Evolutionary conservation across 768 basidiomycete species (phyloP), one percentile per base, ranked within the genome.

Genomic region (Xerocomus brunneocitrinus): DNA sequence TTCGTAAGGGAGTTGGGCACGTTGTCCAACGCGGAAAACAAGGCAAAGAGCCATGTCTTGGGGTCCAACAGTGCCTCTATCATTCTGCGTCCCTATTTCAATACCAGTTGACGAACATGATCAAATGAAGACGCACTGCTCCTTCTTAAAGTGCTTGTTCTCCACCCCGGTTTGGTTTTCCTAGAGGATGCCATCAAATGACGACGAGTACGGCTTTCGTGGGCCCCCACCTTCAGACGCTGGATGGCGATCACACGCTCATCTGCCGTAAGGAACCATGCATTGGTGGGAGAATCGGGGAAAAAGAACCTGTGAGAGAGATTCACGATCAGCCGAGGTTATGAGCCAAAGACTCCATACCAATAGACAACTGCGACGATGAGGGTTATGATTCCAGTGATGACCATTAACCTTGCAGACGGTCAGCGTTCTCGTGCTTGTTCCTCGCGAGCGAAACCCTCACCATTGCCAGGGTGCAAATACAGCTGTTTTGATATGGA

Each of bases 131-230:
- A 76, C 85, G 57, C 51, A 88, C 87, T 91, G 89, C 35, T 88
- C 84, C 49, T 75, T 80, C 72, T 91, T 91, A 71, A 87, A 91
- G 49, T 76, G 77, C 61, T 91, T 91, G 63, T 88, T 90, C 69
- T 90, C 89, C 9, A 89, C 79, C 30, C 89, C 89, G 0, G 85
- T 86, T 79, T 91, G 87, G 57, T 89, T 89, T 67, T 74, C 78
- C 81, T 84, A 57, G 6, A 22, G 10, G 19, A 5, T 14, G 16
- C 19, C 36, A 12, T 58, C 6, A 55, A 22, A 31, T 31, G 3
- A 6, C 42, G 9, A 47, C 36, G 13, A 7, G 14, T 19, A 34
- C 34, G 12, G 40, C 2, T n/a, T 22, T 19, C 22, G n/a, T 35
- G 4, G n/a, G 9, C 36, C 53, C 19, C 42, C 24, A 82, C 83